Evolutionary conservation across 352 stramenopile species (phyloP).

Genomic region (Phytopythium helicoides): DNA sequence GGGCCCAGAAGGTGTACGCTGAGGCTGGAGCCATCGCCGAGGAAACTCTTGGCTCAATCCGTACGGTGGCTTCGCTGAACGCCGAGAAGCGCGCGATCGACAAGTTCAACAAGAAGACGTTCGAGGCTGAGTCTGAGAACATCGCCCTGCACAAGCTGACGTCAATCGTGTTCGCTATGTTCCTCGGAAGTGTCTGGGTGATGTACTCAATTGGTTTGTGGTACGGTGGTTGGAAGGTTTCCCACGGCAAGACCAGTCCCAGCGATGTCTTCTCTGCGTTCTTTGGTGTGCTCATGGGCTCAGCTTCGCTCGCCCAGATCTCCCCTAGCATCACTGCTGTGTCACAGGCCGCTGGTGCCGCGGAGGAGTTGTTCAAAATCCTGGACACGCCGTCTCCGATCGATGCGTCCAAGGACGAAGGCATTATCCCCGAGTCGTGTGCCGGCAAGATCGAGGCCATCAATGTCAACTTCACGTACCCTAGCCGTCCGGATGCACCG

Average conservation of each 20-base stretch:
- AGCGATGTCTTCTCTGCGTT: slow-evolving; percentile 42
- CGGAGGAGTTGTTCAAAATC: slow-evolving; percentile 45
- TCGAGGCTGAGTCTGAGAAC: slow-evolving; percentile 33
- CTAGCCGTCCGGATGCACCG: slow-evolving; percentile 42
- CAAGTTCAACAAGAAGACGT: slow-evolving; percentile 26
- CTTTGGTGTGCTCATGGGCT: slow-evolving; percentile 42
- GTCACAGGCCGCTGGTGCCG: slow-evolving; percentile 24
- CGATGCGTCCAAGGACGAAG: slow-evolving; percentile 32
- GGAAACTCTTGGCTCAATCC: slow-evolving; percentile 40
- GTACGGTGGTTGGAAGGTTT: slow-evolving; percentile 54
- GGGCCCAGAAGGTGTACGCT: slow-evolving; percentile 41
- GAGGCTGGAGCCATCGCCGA: slow-evolving; percentile 41
- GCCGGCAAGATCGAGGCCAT: slow-evolving; percentile 46
- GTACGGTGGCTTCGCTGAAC: slow-evolving; percentile 41
- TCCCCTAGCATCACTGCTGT: slow-evolving; percentile 41
- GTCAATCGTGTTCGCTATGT: slow-evolving; percentile 24
- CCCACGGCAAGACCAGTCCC: slow-evolving; percentile 21
- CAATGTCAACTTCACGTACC: slow-evolving; percentile 77
- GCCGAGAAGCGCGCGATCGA: slow-evolving; percentile 28
- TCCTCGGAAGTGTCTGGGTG: slow-evolving; percentile 42
- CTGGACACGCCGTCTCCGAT: slow-evolving; percentile 48
- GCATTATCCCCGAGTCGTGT: slow-evolving; percentile 31
- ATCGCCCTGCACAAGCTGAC: slow-evolving; percentile 35
- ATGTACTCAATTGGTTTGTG: slow-evolving; percentile 50
- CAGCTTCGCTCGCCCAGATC: slow-evolving; percentile 36